Evolutionary conservation across 441 rosid genomes (phyloP).

Genomic region (Bruguiera hainesii): DNA sequence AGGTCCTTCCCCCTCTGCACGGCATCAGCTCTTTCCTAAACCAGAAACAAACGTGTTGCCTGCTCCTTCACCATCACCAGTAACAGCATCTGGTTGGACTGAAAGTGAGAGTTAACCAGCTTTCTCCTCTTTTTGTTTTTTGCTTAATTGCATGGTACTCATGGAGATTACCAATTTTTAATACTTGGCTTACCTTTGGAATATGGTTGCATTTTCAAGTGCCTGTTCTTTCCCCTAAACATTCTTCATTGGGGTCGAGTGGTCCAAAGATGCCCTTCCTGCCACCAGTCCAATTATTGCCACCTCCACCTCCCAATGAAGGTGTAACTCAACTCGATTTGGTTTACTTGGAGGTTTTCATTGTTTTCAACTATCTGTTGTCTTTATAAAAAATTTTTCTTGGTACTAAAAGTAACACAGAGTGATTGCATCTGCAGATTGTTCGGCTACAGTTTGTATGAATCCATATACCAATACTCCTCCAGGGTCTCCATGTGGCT

Average conservation of each 20-base stretch:
- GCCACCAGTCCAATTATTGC: conserved; percentile 65
- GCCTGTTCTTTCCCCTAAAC: conserved; percentile 36
- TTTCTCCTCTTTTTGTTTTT: neutral
- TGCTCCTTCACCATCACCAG: conserved; percentile 63
- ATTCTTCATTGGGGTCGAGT: conserved; percentile 38
- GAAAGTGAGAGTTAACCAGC: conserved; percentile 32
- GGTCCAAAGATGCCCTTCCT: conserved; percentile 52
- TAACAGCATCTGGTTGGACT: conserved; percentile 34
- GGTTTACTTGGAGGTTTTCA: conserved; percentile 3
- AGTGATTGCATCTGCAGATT: conserved; percentile 52
- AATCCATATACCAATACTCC: conserved; percentile 90
- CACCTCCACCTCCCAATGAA: conserved; percentile 95
- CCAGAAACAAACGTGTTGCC: conserved; percentile 33
- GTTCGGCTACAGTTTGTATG: conserved; percentile 61
- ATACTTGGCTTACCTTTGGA: conserved; percentile 27
- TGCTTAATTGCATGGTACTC: conserved; percentile 3
- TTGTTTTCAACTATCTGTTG: conserved; percentile 11
- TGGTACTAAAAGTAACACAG: conserved; percentile 13
- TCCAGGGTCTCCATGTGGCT: conserved; percentile 94
- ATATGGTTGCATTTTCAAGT: conserved; percentile 40
- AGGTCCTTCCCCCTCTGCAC: conserved; percentile 39
- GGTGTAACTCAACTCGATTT: conserved; percentile 37
- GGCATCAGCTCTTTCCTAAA: conserved; percentile 32
- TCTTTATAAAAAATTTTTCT: neutral
- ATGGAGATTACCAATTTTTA: conserved; percentile 3